A percentile compares a stretch with the other conserved stretches of the same genome.
These are phyloP conservation scores for Cladosporium sp. DNA, from an alignment of 2,329 filamentous ascomycete species.

Conservation along the genomic window DNA sequence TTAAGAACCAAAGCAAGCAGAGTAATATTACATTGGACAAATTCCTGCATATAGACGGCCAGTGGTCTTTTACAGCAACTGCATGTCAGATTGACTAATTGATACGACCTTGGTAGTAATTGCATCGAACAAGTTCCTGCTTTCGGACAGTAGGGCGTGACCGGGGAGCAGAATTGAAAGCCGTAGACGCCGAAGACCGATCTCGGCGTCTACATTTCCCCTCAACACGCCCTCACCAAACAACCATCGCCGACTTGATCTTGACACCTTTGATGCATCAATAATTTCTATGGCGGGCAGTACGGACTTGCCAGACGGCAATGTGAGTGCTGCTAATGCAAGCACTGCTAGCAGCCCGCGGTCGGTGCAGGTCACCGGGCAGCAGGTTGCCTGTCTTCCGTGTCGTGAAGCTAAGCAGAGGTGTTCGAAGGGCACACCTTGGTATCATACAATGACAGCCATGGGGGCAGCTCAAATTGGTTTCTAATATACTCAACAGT, in stretches of 20 bases:
- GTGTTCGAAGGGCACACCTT: conserved; percentile 6
- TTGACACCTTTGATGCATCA: neutral
- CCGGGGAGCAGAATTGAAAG: conserved; percentile 4
- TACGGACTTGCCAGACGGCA: neutral
- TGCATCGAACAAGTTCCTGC: neutral
- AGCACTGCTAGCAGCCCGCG: neutral
- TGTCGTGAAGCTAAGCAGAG: conserved; percentile 10
- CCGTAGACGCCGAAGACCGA: neutral
- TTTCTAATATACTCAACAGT: neutral
- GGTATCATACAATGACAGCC: neutral
- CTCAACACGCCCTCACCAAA: neutral
- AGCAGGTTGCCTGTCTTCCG: conserved; percentile 4
- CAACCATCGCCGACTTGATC: conserved; percentile 4
- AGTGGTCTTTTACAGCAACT: too few relatives aligned
- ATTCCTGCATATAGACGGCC: too few relatives aligned
- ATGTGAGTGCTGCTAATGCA: neutral
- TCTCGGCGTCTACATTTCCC: neutral
- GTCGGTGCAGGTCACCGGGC: neutral
- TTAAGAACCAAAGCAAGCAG: too few relatives aligned
- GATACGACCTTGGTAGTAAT: neutral
- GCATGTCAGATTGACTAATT: neutral
- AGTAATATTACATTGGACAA: too few relatives aligned
- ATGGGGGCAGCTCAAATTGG: neutral
- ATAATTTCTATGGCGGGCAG: neutral
- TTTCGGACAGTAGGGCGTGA: neutral